A percentile compares a stretch with the other conserved stretches of the same genome.
Evolutionary conservation across 2,329 filamentous ascomycete genomes (phyloP).

Genomic region (Pseudogymnoascus sp.): DNA sequence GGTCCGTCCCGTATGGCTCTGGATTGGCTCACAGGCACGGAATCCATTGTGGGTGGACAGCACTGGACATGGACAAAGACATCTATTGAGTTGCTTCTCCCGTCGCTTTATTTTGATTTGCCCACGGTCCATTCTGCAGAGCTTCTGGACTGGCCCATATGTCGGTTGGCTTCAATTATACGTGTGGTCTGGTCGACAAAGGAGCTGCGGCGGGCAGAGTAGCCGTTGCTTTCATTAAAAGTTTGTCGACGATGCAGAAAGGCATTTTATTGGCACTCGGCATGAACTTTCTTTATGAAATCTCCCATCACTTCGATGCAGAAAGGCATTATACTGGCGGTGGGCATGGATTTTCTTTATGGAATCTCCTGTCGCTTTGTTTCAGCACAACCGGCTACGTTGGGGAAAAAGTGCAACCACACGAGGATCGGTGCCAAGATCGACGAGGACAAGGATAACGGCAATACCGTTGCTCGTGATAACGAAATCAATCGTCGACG

Average conservation of each 20-base stretch:
- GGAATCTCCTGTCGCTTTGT: not conserved
- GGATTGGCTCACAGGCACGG: not conserved
- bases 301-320: not conserved
- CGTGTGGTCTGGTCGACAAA: not conserved
- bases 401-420: slow-evolving; percentile 63
- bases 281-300: too few relatives aligned
- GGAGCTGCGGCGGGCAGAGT: not conserved
- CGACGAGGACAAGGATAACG: slow-evolving; percentile 79
- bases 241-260: not conserved
- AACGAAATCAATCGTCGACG: slow-evolving; percentile 77
- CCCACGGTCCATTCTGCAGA: not conserved
- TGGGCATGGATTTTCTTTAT: not conserved
- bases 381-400: not conserved
- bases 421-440: slow-evolving; percentile 73
- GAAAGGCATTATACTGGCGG: not conserved
- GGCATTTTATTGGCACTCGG: too few relatives aligned
- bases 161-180: not conserved
- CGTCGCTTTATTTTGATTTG: not conserved
- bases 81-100: too few relatives aligned
- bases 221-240: not conserved
- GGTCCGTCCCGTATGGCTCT: not conserved
- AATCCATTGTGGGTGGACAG: not conserved
- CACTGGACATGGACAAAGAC: not conserved
- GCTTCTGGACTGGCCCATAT: not conserved
- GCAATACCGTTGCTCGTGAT: slow-evolving; percentile 74